These are phyloP conservation scores for Entomophthora muscae DNA, from an alignment of 371 early-diverging fungal genomes.

Conservation along the genomic window DNA sequence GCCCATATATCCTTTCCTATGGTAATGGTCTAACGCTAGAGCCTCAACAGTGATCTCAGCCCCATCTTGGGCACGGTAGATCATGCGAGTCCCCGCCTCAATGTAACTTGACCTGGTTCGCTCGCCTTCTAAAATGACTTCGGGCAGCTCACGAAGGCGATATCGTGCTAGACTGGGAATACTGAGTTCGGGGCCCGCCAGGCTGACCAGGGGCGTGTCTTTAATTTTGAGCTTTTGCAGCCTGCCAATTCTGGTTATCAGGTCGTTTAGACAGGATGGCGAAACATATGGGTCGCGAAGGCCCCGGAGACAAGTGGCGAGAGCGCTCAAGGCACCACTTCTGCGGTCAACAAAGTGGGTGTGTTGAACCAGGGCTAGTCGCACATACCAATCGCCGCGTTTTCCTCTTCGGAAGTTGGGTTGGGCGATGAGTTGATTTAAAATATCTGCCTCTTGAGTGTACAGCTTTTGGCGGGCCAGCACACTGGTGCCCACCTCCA, in stretches of 20 bases:
- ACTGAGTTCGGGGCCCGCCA: neutral
- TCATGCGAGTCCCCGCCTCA: conserved; percentile 8
- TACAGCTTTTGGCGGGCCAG: conserved; percentile 37
- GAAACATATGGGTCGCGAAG: conserved; percentile 34
- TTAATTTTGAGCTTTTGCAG: neutral
- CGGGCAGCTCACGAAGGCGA: neutral
- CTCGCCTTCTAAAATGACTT: conserved; percentile 11
- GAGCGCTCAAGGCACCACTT: conserved; percentile 23
- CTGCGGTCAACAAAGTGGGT: conserved; percentile 25
- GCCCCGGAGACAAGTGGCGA: conserved; percentile 27
- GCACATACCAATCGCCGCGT: conserved; percentile 53
- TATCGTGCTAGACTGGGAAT: neutral
- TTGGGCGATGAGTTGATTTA: conserved; percentile 41
- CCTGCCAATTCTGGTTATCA: neutral
- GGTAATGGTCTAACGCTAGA: conserved; percentile 35
- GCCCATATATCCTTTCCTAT: conserved; percentile 32
- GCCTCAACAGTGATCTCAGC: conserved; percentile 35
- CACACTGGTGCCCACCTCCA: conserved; percentile 29
- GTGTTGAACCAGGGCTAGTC: conserved; percentile 39
- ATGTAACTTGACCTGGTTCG: conserved; percentile 4
- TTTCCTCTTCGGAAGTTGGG: conserved; percentile 27
- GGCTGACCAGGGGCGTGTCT: neutral
- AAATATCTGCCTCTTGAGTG: conserved; percentile 28
- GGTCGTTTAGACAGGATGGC: conserved; percentile 13
- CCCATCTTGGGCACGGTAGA: conserved; percentile 30